phyloP scores from a whole-genome alignment of 495 filamentous ascomycete genomes.

The Aspergillus taichungensis region DNA sequence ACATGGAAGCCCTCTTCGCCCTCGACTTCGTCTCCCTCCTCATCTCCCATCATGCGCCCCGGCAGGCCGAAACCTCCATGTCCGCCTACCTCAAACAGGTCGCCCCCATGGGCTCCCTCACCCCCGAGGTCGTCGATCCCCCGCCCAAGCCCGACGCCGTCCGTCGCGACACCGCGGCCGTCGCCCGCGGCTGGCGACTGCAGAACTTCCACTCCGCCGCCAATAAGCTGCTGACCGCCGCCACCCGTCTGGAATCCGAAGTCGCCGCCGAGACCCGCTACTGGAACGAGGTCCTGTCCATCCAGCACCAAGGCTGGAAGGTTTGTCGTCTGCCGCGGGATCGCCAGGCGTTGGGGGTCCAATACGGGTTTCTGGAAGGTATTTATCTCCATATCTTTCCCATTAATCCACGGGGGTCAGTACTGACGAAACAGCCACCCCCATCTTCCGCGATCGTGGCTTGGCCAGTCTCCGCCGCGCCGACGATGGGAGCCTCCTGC shows the following conservation, averaged over 20 bases:
- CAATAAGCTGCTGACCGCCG: conserved; percentile 63
- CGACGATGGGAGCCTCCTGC: conserved; percentile 60
- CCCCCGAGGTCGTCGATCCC: conserved; percentile 57
- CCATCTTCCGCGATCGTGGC: conserved; percentile 68
- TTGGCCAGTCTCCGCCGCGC: conserved; percentile 66
- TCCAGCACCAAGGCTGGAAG: conserved; percentile 79
- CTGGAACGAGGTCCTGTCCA: conserved; percentile 75
- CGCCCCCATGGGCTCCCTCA: conserved; percentile 66
- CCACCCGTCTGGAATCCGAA: conserved; percentile 63
- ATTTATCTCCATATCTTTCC: too few relatives aligned
- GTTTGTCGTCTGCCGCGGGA: conserved; percentile 65
- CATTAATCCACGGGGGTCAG: too few relatives aligned
- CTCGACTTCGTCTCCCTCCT: conserved; percentile 82
- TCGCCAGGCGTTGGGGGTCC: conserved; percentile 66
- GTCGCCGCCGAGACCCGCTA: conserved; percentile 72
- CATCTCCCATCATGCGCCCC: conserved; percentile 65
- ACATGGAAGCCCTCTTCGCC: conserved; percentile 55
- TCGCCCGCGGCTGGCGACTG: conserved; percentile 71
- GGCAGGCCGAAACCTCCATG: conserved; percentile 58
- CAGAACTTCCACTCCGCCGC: conserved; percentile 66
- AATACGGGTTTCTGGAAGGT: conserved; percentile 81
- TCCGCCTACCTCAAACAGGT: conserved; percentile 56
- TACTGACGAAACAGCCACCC: conserved; percentile 38
- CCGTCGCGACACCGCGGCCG: conserved; percentile 43
- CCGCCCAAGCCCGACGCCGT: conserved; percentile 43